Conservation (phyloP, 345 rosid genomes). For the Dipteronia sinensis region DNA sequence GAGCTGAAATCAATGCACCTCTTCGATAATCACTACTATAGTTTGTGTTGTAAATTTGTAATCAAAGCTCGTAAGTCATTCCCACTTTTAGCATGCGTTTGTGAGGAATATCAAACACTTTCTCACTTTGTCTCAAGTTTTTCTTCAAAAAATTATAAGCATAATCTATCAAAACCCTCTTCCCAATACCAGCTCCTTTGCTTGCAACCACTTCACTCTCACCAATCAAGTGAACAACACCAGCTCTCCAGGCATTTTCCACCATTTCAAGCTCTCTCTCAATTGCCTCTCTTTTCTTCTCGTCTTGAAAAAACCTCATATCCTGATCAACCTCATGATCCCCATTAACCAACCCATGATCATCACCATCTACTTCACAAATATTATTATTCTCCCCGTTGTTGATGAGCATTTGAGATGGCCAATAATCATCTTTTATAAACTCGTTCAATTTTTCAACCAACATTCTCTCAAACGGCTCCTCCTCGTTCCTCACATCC, state of each 20-base stretch:
- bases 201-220: slow-evolving; percentile 45
- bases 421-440: slow-evolving; percentile 29
- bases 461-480: slow-evolving; percentile 36
- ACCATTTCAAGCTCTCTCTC: slow-evolving; percentile 34
- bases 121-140: slow-evolving; percentile 40
- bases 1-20: background rate
- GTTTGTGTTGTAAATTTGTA: no score
- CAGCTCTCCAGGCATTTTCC: slow-evolving; percentile 38
- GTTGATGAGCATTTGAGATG: background rate
- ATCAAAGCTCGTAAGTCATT: slow-evolving; percentile 51
- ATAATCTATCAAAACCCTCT: slow-evolving; percentile 44
- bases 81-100: slow-evolving; percentile 58
- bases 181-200: slow-evolving; percentile 35
- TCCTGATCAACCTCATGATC: background rate
- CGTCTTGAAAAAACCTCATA: background rate
- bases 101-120: slow-evolving; percentile 49
- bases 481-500: slow-evolving; percentile 31
- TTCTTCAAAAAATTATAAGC: slow-evolving; percentile 49
- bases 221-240: slow-evolving; percentile 54
- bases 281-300: slow-evolving; percentile 17
- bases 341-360: background rate
- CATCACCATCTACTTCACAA: background rate
- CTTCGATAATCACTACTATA: no score
- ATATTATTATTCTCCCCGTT: background rate
- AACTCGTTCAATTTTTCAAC: slow-evolving; percentile 37